phyloP scores from a whole-genome alignment of 2,329 filamentous ascomycete genomes.

The Sporothrix luriei region DNA sequence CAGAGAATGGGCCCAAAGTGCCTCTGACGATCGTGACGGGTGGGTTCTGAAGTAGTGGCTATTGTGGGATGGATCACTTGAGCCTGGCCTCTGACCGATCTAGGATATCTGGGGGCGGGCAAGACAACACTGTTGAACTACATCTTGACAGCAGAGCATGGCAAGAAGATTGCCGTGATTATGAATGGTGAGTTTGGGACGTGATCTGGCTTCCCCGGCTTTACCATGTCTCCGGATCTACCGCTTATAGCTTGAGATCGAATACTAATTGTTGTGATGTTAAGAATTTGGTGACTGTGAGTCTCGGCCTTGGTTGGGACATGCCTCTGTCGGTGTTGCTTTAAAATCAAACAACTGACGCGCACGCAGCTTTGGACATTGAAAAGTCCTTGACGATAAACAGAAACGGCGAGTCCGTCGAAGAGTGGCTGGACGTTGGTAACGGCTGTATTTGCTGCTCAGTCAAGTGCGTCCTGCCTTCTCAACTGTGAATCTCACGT shows the following conservation, averaged over 20 bases:
- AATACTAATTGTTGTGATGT: conserved; percentile 33
- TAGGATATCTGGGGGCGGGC: conserved; percentile 90
- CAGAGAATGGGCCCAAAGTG: conserved; percentile 65
- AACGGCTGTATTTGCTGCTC: conserved; percentile 98
- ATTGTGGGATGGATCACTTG: not conserved
- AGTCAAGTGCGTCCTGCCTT: conserved; percentile 68
- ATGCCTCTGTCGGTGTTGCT: too few species aligned
- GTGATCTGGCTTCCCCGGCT: too few species aligned
- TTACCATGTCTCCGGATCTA: too few species aligned
- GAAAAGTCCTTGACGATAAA: conserved; percentile 94
- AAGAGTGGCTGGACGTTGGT: conserved; percentile 93
- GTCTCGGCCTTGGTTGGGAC: not conserved
- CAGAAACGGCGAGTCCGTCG: conserved; percentile 76
- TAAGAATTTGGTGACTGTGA: conserved; percentile 70
- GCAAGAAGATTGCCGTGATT: conserved; percentile 97
- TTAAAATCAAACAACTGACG: conserved; percentile 1
- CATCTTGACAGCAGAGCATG: conserved; percentile 90
- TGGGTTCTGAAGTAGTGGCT: conserved; percentile 38
- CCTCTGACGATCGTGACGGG: conserved; percentile 85
- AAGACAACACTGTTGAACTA: conserved; percentile 97
- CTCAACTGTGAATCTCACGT: not conserved
- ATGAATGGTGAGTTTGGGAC: conserved; percentile 67
- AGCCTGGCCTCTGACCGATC: not conserved
- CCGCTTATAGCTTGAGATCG: too few species aligned
- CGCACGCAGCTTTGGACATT: conserved; percentile 77